These are phyloP conservation scores for Azolla pinnata DNA, from an alignment of 75 land plant species.

Conservation along the genomic window DNA sequence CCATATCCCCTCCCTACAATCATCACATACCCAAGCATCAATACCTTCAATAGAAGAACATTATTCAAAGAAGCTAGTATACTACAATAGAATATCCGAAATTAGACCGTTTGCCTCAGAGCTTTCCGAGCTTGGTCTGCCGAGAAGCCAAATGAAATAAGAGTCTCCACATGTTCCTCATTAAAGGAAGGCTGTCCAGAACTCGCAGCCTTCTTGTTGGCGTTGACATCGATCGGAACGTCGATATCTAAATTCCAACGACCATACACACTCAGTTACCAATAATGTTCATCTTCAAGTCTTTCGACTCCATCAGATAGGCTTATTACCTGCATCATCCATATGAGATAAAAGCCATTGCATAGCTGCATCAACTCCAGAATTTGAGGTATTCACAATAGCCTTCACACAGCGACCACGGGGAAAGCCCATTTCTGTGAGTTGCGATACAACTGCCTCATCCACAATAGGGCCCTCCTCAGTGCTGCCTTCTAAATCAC, in stretches of 20 bases:
- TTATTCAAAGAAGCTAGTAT: too few species aligned
- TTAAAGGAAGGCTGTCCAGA: conserved; percentile 17
- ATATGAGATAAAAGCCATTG: conserved; percentile 91
- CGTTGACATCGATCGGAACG: conserved; percentile 37
- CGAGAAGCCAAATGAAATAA: conserved; percentile 79
- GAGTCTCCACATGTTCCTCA: conserved; percentile 55
- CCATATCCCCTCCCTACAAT: conserved; percentile 74
- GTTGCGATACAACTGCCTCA: conserved; percentile 77
- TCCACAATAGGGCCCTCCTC: conserved; percentile 37
- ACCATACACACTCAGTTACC: too few species aligned
- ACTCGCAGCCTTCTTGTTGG: conserved; percentile 9
- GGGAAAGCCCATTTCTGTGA: conserved; percentile 81
- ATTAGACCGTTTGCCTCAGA: conserved; percentile 69
- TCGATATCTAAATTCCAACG: conserved; percentile 94
- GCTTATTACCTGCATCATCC: conserved; percentile 91
- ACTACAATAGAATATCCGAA: too few species aligned
- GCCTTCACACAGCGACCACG: conserved; percentile 92
- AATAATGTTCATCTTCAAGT: too few species aligned
- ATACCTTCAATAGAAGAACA: too few species aligned
- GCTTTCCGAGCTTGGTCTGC: conserved; percentile 82
- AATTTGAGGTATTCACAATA: conserved; percentile 77
- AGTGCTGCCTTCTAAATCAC: conserved; percentile 8
- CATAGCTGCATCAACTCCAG: conserved; percentile 94
- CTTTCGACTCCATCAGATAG: too few species aligned
- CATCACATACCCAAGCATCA: neutral